Percentiles rank a stretch among this genome's conserved stretches.
Evolutionary conservation across 768 basidiomycete species (phyloP).

Genomic region (Aureoboletus auriporus): DNA sequence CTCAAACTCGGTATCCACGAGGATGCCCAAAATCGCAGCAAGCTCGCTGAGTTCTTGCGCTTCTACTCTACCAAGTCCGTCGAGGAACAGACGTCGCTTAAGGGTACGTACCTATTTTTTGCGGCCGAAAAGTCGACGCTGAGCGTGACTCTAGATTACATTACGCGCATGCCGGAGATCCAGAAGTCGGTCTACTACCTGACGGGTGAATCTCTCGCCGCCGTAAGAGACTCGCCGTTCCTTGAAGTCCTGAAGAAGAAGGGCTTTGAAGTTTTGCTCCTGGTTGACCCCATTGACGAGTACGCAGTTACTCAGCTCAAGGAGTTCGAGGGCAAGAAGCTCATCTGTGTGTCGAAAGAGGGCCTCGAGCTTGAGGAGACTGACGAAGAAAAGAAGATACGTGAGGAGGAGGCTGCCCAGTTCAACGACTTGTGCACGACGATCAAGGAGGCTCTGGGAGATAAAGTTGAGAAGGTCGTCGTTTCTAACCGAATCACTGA

Average conservation of each 20-base stretch:
- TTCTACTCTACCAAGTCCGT: conserved; percentile 94
- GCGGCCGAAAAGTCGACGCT: not conserved
- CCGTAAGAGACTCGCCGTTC: conserved; percentile 94
- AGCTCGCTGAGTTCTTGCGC: conserved; percentile 98
- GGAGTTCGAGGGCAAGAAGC: conserved; percentile 98
- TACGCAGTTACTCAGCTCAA: conserved; percentile 98
- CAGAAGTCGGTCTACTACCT: conserved; percentile 99
- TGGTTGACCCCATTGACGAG: conserved; percentile 98
- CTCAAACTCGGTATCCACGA: conserved; percentile 99
- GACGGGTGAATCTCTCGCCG: conserved; percentile 93
- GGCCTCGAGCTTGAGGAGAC: conserved; percentile 99
- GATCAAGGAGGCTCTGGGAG: conserved; percentile 97
- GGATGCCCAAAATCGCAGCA: conserved; percentile 97
- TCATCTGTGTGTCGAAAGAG: conserved; percentile 97
- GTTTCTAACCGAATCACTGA: conserved; percentile 97
- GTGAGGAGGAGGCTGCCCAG: conserved; percentile 80
- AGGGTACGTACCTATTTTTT: conserved; percentile 51
- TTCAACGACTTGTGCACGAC: conserved; percentile 87
- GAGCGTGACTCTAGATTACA: conserved; percentile 67
- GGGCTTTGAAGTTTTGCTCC: conserved; percentile 95
- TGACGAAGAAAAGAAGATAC: conserved; percentile 90
- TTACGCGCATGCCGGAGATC: conserved; percentile 98
- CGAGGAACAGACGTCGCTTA: conserved; percentile 91
- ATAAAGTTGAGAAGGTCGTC: conserved; percentile 99
- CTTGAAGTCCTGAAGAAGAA: conserved; percentile 99